A percentile compares a stretch with the other conserved stretches of the same genome.
Evolutionary conservation across 768 basidiomycete species (phyloP).

Genomic region (Amylocystis lapponica): DNA sequence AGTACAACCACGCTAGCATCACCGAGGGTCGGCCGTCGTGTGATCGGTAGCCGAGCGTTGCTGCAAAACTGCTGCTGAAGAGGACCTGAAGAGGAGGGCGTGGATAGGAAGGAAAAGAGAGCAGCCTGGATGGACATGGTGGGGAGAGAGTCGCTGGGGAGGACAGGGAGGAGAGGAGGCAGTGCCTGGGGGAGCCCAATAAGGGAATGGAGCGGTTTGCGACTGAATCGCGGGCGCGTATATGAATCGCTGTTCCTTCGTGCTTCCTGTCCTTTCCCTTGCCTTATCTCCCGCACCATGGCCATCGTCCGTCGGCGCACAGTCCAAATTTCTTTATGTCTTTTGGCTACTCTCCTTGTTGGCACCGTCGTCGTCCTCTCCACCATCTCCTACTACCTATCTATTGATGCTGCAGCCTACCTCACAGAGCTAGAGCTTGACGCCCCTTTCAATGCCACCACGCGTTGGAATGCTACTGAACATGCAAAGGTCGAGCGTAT

Average conservation of each 20-base stretch:
- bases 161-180: no score
- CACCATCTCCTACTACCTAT: slow-evolving; percentile 85
- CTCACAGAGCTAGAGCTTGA: slow-evolving; percentile 75
- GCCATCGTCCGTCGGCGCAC: slow-evolving; percentile 40
- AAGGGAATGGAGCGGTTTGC: no score
- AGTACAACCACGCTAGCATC: no score
- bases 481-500: slow-evolving; percentile 67
- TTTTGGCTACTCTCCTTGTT: slow-evolving; percentile 72
- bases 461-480: slow-evolving; percentile 57
- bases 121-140: no score
- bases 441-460: slow-evolving; percentile 41
- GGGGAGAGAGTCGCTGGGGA: no score
- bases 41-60: no score
- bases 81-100: no score
- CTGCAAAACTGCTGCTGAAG: no score
- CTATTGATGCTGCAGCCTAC: slow-evolving; percentile 74
- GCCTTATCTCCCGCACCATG: slow-evolving; percentile 11
- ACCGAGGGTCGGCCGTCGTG: no score
- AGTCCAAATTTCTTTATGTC: slow-evolving; percentile 40
- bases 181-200: no score
- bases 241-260: slow-evolving; percentile 1
- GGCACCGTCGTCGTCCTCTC: slow-evolving; percentile 91
- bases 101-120: no score
- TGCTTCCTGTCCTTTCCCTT: slow-evolving; percentile 6
- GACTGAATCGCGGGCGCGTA: no score